A percentile compares a stretch with the other conserved stretches of the same genome.
Evolutionary conservation across 2,329 filamentous ascomycete genomes (phyloP).

Genomic region (Aspergillus novoparasiticus): DNA sequence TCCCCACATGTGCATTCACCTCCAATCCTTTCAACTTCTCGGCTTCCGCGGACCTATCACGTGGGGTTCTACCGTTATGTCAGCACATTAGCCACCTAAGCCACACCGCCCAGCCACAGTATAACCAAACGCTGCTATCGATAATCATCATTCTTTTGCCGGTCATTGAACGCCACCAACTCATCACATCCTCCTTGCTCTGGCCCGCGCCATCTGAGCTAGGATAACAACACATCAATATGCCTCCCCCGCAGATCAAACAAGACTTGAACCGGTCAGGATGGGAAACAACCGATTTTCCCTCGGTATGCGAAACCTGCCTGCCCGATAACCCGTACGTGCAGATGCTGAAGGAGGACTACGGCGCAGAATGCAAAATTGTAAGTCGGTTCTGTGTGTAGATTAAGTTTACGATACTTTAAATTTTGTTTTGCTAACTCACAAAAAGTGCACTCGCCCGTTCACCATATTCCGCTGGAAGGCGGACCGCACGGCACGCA

Average conservation of each 20-base stretch:
- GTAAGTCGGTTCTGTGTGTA: conserved; percentile 25
- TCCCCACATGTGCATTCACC: not conserved
- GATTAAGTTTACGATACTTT: not conserved
- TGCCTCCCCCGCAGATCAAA: conserved; percentile 90
- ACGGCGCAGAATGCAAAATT: conserved; percentile 82
- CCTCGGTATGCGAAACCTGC: conserved; percentile 74
- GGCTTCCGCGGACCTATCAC: not conserved
- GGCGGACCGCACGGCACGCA: conserved; percentile 83
- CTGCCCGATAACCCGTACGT: conserved; percentile 96
- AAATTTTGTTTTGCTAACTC: conserved; percentile 6
- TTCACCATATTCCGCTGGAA: conserved; percentile 98
- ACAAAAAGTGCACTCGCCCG: conserved; percentile 73
- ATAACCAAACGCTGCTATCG: conserved; percentile 14
- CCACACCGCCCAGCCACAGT: conserved; percentile 9
- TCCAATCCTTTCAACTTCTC: not conserved
- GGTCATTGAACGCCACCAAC: not conserved
- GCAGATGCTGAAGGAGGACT: conserved; percentile 98
- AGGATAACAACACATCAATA: conserved; percentile 17
- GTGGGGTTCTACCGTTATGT: not conserved
- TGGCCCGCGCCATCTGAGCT: not conserved
- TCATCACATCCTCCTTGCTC: not conserved
- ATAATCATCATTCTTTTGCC: conserved; percentile 12
- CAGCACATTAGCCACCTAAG: conserved; percentile 11
- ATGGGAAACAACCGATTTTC: conserved; percentile 74
- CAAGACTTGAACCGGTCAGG: conserved; percentile 93